phyloP scores from a whole-genome alignment of 2,329 filamentous ascomycete species.

The Talaromyces sp. region DNA sequence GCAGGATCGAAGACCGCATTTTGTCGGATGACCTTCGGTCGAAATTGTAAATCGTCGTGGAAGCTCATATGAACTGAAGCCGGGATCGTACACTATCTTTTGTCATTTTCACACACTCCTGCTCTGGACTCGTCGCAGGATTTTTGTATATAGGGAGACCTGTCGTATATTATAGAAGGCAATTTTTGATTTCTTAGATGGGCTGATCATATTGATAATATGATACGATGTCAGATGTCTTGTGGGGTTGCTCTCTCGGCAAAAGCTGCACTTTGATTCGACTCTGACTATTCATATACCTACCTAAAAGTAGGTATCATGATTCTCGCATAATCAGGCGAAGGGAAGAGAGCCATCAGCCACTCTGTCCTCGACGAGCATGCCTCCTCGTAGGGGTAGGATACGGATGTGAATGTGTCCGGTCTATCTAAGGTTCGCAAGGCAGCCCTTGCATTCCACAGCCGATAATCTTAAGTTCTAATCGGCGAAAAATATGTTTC shows the following conservation, averaged over 20 bases:
- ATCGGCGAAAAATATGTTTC: not conserved
- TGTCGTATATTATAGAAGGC: not conserved
- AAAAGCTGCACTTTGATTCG: not conserved
- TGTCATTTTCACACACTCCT: not conserved
- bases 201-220: not conserved
- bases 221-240: not conserved
- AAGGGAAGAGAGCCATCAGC: not conserved
- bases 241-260: not conserved
- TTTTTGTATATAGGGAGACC: not conserved
- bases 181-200: not conserved
- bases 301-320: not conserved
- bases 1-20: conserved; percentile 64
- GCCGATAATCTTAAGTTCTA: not conserved
- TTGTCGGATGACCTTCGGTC: conserved; percentile 45
- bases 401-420: not conserved
- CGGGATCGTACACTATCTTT: not conserved
- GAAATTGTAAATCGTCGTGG: conserved; percentile 36
- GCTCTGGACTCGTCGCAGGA: not conserved
- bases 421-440: not conserved
- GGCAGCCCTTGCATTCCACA: conserved; percentile 1
- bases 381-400: not conserved
- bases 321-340: too few species aligned
- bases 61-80: not conserved
- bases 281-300: not conserved
- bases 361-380: not conserved